Evolutionary conservation across 2,329 filamentous ascomycete genomes (phyloP), one percentile per base, ranked within the genome.

Genomic region (Botrytis tulipae): DNA sequence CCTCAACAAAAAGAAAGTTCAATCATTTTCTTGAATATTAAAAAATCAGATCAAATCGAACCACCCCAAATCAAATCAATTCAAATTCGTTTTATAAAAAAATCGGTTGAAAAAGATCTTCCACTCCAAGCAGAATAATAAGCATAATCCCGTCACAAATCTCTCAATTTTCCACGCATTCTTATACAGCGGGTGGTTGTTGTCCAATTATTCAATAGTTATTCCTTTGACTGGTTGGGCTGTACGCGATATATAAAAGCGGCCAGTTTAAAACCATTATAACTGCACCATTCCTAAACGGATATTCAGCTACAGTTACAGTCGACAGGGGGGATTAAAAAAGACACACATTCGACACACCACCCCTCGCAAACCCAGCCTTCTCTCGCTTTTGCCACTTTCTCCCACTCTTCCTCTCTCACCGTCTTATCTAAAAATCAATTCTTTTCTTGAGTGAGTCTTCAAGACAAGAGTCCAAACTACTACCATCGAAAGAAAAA

Each of bases 381-480:
- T 74, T 46, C 57, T n/a, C 57, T 69, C 35, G 40, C 60, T 60
- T 71, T 48, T 63, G 61, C 61, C 61, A 65, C 44, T 60, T 57
- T 70, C 37, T 63, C 46, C 61, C 70, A 61, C 70, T 68, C 65
- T 51, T 72, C 66, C 59, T 54, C 48, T n/a, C 48, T n/a, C 59
- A 63, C 69, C 73, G 57, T 63, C 40, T 54, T 35, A 51, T 67
- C 62, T 59, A 32, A 57, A 57, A 57, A 42, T 40, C 71, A 74
- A 66, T 14, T 60, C 63, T 35, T 32, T 54, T 37, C 29, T 61
- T 10, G n/a, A 20, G 20, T 51, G 25, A 51, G 48, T 51, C 48
- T 51, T 51, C 12, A 51, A 51, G 48, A 51, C 12, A n/a, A 51
- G 48, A 51, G 48, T 73, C 42, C 67, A 46, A 62, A 61, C 16